These are phyloP conservation scores for Leishmania braziliensis DNA, from an alignment of 208 protist species.

Conservation along the genomic window DNA sequence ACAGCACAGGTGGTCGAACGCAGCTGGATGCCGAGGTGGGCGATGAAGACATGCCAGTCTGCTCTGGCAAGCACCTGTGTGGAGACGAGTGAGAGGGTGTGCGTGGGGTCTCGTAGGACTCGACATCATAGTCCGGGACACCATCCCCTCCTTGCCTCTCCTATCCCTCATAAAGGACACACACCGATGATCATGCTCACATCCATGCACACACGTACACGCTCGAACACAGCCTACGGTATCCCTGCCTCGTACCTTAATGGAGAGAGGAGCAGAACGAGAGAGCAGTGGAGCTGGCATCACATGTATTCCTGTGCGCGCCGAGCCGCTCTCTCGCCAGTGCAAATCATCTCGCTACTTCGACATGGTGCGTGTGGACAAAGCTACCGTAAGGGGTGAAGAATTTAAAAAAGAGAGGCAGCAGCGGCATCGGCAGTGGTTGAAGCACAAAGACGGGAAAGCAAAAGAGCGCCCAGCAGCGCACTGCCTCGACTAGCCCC, in stretches of 20 bases:
- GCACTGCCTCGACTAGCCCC: not conserved
- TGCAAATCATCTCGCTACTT: not conserved
- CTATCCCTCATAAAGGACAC: not conserved
- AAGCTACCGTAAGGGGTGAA: not conserved
- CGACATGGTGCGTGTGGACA: not conserved
- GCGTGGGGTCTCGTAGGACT: not conserved
- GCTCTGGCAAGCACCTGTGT: not conserved
- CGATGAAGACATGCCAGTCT: not conserved
- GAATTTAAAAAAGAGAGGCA: not conserved
- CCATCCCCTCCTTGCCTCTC: not conserved
- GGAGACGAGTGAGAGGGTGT: not conserved
- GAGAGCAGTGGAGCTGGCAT: not conserved
- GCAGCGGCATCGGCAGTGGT: not conserved
- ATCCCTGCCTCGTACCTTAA: slow-evolving; percentile 1
- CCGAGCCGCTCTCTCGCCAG: not conserved
- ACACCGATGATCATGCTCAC: not conserved
- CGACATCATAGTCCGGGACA: not conserved
- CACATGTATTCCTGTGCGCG: too few species aligned
- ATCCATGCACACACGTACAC: not conserved
- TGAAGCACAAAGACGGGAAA: not conserved
- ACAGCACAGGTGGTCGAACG: not conserved
- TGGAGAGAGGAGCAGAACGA: not conserved
- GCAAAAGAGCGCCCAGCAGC: not conserved
- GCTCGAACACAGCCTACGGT: slow-evolving; percentile 1
- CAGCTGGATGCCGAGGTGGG: not conserved